phyloP scores from a whole-genome alignment of 176 grass and related monocot genomes.

The Carex parvula region DNA sequence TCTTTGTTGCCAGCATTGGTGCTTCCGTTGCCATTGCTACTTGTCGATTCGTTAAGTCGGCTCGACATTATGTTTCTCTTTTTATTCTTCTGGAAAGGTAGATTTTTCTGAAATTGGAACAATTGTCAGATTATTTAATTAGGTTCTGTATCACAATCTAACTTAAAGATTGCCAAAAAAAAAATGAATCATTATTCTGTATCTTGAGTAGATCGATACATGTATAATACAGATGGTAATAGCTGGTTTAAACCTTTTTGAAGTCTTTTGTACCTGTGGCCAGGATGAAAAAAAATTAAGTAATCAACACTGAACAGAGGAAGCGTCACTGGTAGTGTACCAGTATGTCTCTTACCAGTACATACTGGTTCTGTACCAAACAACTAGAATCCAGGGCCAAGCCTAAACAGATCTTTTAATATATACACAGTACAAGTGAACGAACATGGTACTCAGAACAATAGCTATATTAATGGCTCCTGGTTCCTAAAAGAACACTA shows the following conservation, averaged over 20 bases:
- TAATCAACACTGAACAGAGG: background rate
- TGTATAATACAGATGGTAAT: background rate
- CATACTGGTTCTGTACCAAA: background rate
- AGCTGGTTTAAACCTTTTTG: background rate
- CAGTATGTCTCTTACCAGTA: background rate
- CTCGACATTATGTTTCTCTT: slow-evolving; percentile 33
- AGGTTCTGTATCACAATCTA: background rate
- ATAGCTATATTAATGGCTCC: background rate
- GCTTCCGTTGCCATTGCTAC: slow-evolving; percentile 20
- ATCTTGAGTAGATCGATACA: background rate
- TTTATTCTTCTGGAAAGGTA: background rate
- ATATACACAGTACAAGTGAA: background rate
- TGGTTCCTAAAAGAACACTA: background rate
- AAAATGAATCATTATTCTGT: background rate
- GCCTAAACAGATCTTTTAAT: background rate
- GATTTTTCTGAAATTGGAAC: background rate
- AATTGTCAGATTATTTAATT: background rate
- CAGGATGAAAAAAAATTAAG: background rate
- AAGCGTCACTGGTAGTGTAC: background rate
- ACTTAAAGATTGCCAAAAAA: background rate
- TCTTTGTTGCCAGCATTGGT: slow-evolving; percentile 31
- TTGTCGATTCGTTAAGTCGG: slow-evolving; percentile 37
- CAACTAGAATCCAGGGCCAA: background rate
- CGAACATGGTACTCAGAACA: background rate
- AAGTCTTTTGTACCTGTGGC: background rate